Evolutionary conservation across 192 early-diverging fungal species (phyloP), one percentile per base, ranked within the genome.

Genomic region (Coemansia sp.): DNA sequence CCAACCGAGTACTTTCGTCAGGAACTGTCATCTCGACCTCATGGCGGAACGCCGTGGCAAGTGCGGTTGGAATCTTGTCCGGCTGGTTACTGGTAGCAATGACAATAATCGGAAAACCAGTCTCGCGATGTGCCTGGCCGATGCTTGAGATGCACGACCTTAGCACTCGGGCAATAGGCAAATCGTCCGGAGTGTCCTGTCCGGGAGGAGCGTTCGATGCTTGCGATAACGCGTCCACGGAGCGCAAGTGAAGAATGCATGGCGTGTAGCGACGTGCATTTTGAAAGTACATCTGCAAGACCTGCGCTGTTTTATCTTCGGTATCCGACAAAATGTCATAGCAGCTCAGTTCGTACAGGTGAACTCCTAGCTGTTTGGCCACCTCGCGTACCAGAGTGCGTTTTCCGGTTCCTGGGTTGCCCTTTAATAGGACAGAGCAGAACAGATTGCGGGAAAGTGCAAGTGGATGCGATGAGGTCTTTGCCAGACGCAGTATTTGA

Each of bases 401-500:
- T 64, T 97, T 97, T 11, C 95, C 95, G 16, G 86, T 88, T 5
- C 95, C 95, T 1, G 86, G 80, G 21, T 91, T 87, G 11, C 93
- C 95, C 61, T 91, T 87, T 19, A 97, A 58, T 31, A 96, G 66
- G 0, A 88, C 84, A 1, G 87, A 88, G 61, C 91, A 91, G 14
- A 83, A 80, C 19, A 96, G 76, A 10, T 84, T 84, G 27, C 90
- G 82, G n/a, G 85, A 70, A 14, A 84, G 66, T 0, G 91, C 87
- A 22, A 89, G 69, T 11, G 94, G 91, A 65, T 94, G 89, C 12
- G 95, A 81, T 45, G 85, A 86, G 2, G 91, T 88, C 4, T 82
- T 83, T 1, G 90, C 77, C 0, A 93, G 74, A 21, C 87, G 84
- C 27, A 83, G 67, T 6, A 93, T 71, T 54, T 71, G 77, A 0